Conservation (phyloP, 2,329 filamentous ascomycete genomes). For the Fusarium sororula region DNA sequence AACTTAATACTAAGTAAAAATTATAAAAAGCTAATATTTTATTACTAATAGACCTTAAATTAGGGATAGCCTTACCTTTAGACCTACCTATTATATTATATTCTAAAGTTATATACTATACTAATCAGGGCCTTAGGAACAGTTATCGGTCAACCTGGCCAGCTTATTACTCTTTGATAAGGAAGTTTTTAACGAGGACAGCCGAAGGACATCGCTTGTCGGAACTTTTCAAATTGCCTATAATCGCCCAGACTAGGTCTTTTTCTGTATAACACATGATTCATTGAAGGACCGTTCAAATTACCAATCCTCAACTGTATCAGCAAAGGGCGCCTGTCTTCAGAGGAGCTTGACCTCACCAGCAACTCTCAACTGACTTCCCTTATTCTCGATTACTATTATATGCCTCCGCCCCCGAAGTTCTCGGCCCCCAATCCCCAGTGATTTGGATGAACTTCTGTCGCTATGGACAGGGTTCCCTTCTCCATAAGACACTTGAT, state of each 20-base stretch:
- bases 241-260: background rate
- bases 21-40: no score
- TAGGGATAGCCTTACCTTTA: no score
- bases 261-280: background rate
- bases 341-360: background rate
- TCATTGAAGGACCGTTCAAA: background rate
- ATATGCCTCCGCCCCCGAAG: slow-evolving; percentile 11
- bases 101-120: no score
- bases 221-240: background rate
- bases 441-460: slow-evolving; percentile 17
- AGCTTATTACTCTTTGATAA: background rate
- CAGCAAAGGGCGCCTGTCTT: background rate
- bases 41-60: no score
- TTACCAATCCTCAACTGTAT: slow-evolving; percentile 7
- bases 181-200: background rate
- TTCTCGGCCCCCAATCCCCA: slow-evolving; percentile 35
- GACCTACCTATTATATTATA: no score
- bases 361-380: background rate
- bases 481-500: slow-evolving; percentile 12
- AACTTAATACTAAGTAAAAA: no score
- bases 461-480: slow-evolving; percentile 22
- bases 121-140: no score
- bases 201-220: background rate
- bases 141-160: background rate
- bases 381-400: background rate